phyloP scores from a whole-genome alignment of 1,284 basidiomycete species.

The Golubevia sp. region DNA sequence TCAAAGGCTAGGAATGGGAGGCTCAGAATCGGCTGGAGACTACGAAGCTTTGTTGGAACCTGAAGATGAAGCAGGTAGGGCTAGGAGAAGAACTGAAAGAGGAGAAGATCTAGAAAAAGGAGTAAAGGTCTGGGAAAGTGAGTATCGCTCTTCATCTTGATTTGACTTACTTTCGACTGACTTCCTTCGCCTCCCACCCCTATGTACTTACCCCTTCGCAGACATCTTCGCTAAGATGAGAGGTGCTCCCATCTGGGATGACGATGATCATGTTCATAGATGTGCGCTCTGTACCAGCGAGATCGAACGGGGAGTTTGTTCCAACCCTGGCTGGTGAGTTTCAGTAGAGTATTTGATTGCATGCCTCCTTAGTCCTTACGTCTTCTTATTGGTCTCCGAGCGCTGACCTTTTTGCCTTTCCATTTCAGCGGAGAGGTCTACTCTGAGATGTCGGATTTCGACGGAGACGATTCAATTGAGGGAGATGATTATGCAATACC shows the following conservation, averaged over 20 bases:
- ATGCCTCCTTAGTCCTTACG: constrained; percentile 2
- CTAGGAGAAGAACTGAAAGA: background rate
- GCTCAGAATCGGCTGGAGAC: background rate
- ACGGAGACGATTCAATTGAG: constrained; percentile 4
- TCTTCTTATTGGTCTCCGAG: background rate
- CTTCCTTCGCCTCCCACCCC: no score
- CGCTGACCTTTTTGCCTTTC: no score
- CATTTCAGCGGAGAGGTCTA: constrained; percentile 14
- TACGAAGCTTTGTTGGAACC: constrained; percentile 11
- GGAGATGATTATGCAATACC: background rate
- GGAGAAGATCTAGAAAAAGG: constrained; percentile 29
- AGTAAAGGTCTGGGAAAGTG: constrained; percentile 25
- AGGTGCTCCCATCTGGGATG: constrained; percentile 36
- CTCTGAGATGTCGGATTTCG: constrained; percentile 13
- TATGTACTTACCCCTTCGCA: no score
- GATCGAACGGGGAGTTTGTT: constrained; percentile 41
- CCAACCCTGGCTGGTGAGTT: constrained; percentile 37
- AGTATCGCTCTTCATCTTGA: constrained; percentile 9
- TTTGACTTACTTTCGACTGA: constrained; percentile 1
- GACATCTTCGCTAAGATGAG: constrained; percentile 27
- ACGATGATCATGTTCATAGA: constrained; percentile 39
- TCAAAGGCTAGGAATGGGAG: constrained; percentile 3
- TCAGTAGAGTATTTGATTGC: constrained; percentile 12
- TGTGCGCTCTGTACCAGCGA: constrained; percentile 47
- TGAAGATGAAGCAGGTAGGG: constrained; percentile 20